Conservation (phyloP, 2,329 filamentous ascomycete species). For the Penicillium sclerotigenum region DNA sequence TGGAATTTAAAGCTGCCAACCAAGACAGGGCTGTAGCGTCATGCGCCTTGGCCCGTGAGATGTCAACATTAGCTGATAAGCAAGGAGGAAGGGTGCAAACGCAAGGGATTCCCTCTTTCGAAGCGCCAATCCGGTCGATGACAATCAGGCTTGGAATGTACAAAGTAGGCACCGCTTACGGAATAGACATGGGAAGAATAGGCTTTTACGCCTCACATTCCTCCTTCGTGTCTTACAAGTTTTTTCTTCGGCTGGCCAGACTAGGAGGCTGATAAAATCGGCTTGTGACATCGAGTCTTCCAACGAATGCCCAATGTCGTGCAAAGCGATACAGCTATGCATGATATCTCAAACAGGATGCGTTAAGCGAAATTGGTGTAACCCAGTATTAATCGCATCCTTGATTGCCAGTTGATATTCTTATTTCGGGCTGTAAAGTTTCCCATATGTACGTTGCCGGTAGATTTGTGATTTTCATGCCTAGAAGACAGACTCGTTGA, state of each 20-base stretch:
- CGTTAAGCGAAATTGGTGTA: slow-evolving; percentile 6
- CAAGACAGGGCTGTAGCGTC: slow-evolving; percentile 11
- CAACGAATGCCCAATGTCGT: background rate
- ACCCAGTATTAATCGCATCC: background rate
- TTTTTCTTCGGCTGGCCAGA: background rate
- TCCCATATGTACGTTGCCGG: slow-evolving; percentile 13
- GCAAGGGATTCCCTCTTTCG: slow-evolving; percentile 18
- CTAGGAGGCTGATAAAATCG: background rate
- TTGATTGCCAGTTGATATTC: background rate
- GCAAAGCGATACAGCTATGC: background rate
- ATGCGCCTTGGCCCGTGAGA: slow-evolving; percentile 15
- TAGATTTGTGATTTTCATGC: slow-evolving; percentile 8
- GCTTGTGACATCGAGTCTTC: background rate
- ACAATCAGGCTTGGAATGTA: slow-evolving; percentile 23
- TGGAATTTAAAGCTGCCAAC: background rate
- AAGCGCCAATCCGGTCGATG: slow-evolving; percentile 14
- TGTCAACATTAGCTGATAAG: slow-evolving; percentile 16
- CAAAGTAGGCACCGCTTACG: background rate
- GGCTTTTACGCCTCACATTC: background rate
- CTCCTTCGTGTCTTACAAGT: background rate
- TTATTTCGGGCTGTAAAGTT: background rate
- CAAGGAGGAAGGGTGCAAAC: slow-evolving; percentile 17
- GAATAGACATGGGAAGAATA: slow-evolving; percentile 7
- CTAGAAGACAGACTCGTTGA: slow-evolving; percentile 10
- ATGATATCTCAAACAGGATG: background rate